phyloP scores from a whole-genome alignment of 2,329 filamentous ascomycete genomes.

The Trichoderma citrinoviride region DNA sequence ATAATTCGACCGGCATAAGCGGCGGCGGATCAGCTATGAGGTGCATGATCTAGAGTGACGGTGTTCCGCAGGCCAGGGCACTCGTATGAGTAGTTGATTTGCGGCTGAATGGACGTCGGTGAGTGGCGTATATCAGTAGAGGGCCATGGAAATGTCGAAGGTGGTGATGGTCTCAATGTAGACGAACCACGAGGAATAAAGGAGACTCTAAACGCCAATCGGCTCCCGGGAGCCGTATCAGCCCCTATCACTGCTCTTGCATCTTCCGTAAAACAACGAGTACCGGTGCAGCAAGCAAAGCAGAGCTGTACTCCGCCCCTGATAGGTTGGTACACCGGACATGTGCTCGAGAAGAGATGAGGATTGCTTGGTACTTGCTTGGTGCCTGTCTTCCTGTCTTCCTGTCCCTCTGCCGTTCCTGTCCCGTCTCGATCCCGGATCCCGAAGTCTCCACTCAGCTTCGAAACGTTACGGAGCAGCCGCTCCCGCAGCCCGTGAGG shows the following conservation, averaged over 20 bases:
- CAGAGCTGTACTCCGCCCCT: neutral
- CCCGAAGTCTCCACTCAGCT: slow-evolving; percentile 2
- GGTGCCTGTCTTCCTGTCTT: neutral
- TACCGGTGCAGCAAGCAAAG: no score
- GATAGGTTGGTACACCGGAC: neutral
- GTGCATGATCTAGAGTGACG: slow-evolving; percentile 3
- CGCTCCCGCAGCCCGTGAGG: slow-evolving; percentile 4
- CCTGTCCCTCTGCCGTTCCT: neutral
- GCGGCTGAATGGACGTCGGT: neutral
- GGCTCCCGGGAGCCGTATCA: no score
- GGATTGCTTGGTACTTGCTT: neutral
- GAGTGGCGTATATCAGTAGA: neutral
- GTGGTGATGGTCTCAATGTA: neutral
- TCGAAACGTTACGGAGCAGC: slow-evolving; percentile 5
- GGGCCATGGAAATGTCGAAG: neutral
- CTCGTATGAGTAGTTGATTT: neutral
- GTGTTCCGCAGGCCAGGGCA: neutral
- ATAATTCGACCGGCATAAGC: slow-evolving; percentile 11
- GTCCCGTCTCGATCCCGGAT: neutral
- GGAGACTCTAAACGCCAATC: neutral
- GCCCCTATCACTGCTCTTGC: no score
- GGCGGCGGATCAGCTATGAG: slow-evolving; percentile 4
- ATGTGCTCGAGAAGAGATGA: neutral
- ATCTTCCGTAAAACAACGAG: no score
- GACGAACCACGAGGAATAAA: neutral